Percentiles rank a stretch among this genome's conserved stretches.
phyloP scores from a whole-genome alignment of 345 rosid species.

The Xanthoceras sorbifolium region DNA sequence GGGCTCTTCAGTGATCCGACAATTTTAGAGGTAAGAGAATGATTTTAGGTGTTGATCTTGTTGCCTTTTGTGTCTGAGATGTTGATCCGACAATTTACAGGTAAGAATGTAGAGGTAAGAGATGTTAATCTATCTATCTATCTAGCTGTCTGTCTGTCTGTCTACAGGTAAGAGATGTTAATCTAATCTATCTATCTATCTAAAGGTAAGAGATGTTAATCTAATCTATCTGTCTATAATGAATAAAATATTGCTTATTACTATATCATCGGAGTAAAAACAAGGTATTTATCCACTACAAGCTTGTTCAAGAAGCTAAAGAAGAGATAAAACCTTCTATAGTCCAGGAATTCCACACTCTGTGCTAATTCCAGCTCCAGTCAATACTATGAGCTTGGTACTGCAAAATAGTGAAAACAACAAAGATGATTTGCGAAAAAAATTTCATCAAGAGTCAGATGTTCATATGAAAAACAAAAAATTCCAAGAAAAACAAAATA shows the following conservation, averaged over 20 bases:
- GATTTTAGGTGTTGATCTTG: no score
- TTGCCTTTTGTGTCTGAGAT: no score
- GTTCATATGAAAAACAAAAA: background rate
- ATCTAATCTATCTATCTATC: no score
- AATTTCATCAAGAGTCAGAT: background rate
- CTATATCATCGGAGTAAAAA: background rate
- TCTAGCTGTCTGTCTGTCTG: no score
- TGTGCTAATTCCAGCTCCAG: conserved; percentile 94
- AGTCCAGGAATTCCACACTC: conserved; percentile 98
- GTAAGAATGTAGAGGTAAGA: no score
- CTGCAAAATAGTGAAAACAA: conserved; percentile 40
- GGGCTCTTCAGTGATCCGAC: no score
- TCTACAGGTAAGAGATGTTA: no score
- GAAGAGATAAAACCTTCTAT: conserved; percentile 64
- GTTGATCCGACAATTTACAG: no score
- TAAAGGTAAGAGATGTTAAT: no score
- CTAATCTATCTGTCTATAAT: no score
- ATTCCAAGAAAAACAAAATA: conserved; percentile 3
- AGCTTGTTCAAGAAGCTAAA: background rate
- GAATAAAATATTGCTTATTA: background rate
- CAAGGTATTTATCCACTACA: background rate
- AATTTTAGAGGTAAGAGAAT: no score
- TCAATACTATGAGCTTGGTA: conserved; percentile 67
- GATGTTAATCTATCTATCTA: no score
- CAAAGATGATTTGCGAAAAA: background rate